A percentile compares a stretch with the other conserved stretches of the same genome.
These are phyloP conservation scores for Cytospora mali DNA, from an alignment of 2,329 filamentous ascomycete species.

Conservation along the genomic window DNA sequence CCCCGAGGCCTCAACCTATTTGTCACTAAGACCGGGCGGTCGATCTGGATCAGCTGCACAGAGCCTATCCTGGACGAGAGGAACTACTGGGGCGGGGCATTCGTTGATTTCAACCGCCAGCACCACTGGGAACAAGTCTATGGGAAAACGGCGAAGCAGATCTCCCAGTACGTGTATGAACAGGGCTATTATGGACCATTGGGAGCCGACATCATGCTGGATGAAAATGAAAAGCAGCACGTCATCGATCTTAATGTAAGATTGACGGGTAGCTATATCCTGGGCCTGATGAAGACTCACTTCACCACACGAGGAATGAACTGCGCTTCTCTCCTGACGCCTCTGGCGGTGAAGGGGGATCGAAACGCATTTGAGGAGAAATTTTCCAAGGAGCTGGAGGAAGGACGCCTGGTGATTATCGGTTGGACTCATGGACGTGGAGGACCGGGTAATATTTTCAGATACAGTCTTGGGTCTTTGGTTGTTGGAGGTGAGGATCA, in stretches of 20 bases:
- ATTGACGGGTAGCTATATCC: conserved; percentile 1
- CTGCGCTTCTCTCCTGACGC: not conserved
- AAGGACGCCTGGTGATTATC: conserved; percentile 4
- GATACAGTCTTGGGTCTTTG: conserved; percentile 8
- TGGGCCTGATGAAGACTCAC: no score
- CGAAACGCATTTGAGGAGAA: conserved; percentile 9
- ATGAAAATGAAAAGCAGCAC: conserved; percentile 5
- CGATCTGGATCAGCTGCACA: no score
- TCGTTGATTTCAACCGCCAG: no score
- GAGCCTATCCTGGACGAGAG: no score
- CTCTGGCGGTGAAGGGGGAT: conserved; percentile 12
- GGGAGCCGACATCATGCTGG: conserved; percentile 17
- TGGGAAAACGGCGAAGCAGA: conserved; percentile 2
- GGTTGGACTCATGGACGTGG: conserved; percentile 12
- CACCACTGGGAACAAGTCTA: conserved; percentile 4
- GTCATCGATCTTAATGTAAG: conserved; percentile 17
- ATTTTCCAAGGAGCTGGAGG: conserved; percentile 11
- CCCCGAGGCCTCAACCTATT: no score
- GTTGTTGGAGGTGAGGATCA: conserved; percentile 7
- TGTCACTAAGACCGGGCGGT: no score
- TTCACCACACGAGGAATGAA: no score
- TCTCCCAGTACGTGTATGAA: conserved; percentile 8
- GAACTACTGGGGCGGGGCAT: no score
- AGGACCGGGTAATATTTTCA: not conserved
- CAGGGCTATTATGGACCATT: conserved; percentile 14